Evolutionary conservation across 768 basidiomycete species (phyloP).

Genomic region (Mycena vulgaris): DNA sequence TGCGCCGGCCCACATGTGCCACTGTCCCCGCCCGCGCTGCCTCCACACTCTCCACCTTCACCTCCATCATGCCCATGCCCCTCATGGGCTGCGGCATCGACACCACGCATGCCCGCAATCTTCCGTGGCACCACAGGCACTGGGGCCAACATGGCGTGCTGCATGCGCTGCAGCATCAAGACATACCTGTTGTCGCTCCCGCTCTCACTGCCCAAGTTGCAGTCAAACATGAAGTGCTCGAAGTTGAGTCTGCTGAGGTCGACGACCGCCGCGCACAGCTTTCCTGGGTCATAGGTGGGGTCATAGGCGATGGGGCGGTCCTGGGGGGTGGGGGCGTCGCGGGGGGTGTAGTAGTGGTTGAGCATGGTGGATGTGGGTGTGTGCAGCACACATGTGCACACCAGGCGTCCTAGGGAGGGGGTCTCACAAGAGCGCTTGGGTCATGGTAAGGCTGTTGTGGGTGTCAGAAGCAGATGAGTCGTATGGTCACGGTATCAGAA

Average conservation of each 20-base stretch:
- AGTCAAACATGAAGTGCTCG: slow-evolving; percentile 35
- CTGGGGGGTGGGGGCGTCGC: slow-evolving; percentile 22
- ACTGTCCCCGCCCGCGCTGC: neutral
- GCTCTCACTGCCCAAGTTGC: slow-evolving; percentile 32
- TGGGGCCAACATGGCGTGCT: neutral
- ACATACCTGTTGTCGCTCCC: slow-evolving; percentile 38
- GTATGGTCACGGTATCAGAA: too few relatives aligned
- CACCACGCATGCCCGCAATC: slow-evolving; percentile 32
- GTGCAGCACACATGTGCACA: too few relatives aligned
- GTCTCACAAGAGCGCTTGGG: too few relatives aligned
- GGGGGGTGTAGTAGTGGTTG: too few relatives aligned
- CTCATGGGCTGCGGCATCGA: slow-evolving; percentile 6
- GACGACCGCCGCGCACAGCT: slow-evolving; percentile 8
- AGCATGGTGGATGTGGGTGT: too few relatives aligned
- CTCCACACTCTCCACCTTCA: neutral
- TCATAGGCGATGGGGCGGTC: neutral
- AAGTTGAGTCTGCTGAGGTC: slow-evolving; percentile 34
- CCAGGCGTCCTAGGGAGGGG: too few relatives aligned
- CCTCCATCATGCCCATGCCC: neutral
- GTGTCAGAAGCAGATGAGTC: too few relatives aligned
- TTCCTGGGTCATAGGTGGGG: neutral
- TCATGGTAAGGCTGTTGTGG: too few relatives aligned
- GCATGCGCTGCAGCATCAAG: slow-evolving; percentile 32
- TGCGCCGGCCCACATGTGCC: neutral
- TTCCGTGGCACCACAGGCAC: neutral